These are phyloP conservation scores for Jamesozyma piceae DNA, from an alignment of 805 yeast genomes.

Conservation along the genomic window DNA sequence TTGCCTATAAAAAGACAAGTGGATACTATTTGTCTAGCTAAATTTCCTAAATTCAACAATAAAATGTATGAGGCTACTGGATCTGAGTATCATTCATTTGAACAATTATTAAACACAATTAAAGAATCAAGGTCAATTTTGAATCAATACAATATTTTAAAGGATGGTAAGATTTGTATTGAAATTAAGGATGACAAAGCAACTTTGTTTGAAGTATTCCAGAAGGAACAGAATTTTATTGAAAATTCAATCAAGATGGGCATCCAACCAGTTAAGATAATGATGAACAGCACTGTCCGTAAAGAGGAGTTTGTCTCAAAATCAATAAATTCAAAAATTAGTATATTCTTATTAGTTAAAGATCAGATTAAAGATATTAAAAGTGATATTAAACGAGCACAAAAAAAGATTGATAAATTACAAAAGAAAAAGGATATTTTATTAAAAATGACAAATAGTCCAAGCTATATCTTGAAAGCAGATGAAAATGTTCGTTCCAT, in stretches of 20 bases:
- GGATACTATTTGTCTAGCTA: slow-evolving; percentile 62
- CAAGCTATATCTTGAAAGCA: slow-evolving; percentile 81
- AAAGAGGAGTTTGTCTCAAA: slow-evolving; percentile 54
- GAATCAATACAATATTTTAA: slow-evolving; percentile 78
- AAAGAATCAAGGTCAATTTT: slow-evolving; percentile 83
- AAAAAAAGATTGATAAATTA: slow-evolving; percentile 61
- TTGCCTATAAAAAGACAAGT: slow-evolving; percentile 69
- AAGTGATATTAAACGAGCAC: slow-evolving; percentile 73
- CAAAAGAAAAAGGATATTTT: slow-evolving; percentile 48
- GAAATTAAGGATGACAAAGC: slow-evolving; percentile 42
- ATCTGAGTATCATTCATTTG: slow-evolving; percentile 62
- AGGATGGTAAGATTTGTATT: slow-evolving; percentile 75
- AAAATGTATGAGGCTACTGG: slow-evolving; percentile 43
- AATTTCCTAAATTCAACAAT: slow-evolving; percentile 57
- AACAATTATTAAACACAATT: slow-evolving; percentile 71
- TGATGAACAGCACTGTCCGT: slow-evolving; percentile 43
- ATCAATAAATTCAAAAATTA: slow-evolving; percentile 66
- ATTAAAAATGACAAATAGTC: slow-evolving; percentile 53
- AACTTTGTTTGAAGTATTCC: slow-evolving; percentile 46
- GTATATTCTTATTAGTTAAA: slow-evolving; percentile 81
- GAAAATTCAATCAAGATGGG: slow-evolving; percentile 68
- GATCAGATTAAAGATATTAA: slow-evolving; percentile 81
- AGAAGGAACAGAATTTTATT: slow-evolving; percentile 38
- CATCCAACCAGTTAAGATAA: slow-evolving; percentile 60
- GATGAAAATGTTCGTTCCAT: slow-evolving; percentile 17